Evolutionary conservation across 2,329 filamentous ascomycete species (phyloP).

Genomic region (Ilyonectria sp.): DNA sequence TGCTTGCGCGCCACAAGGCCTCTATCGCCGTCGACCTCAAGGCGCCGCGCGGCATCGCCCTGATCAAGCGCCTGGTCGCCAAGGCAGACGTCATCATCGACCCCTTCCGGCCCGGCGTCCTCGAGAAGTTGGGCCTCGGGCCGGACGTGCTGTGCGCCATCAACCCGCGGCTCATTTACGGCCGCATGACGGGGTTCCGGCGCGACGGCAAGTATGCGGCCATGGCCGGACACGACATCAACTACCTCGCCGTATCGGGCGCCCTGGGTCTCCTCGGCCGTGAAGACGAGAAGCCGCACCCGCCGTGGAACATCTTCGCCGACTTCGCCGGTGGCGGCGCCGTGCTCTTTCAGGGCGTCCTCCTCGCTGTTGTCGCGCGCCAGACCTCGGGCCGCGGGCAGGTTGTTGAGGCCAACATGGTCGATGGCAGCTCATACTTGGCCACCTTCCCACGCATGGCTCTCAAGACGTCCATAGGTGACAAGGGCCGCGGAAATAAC

Average conservation of each 20-base stretch:
- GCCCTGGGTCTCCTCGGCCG: constrained; percentile 84
- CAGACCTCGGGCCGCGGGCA: constrained; percentile 79
- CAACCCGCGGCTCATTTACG: constrained; percentile 86
- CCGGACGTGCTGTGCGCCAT: constrained; percentile 76
- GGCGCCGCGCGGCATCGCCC: constrained; percentile 70
- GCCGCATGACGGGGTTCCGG: constrained; percentile 90
- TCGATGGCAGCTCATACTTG: constrained; percentile 87
- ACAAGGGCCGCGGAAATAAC: constrained; percentile 79
- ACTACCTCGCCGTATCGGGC: constrained; percentile 92
- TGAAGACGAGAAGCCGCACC: constrained; percentile 77
- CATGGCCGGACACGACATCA: constrained; percentile 97
- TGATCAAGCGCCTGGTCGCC: constrained; percentile 76
- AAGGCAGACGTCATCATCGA: constrained; percentile 93
- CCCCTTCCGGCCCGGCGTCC: constrained; percentile 91
- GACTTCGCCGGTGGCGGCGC: constrained; percentile 94
- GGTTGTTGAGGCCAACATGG: constrained; percentile 97
- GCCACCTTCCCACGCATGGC: constrained; percentile 82
- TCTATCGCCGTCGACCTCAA: constrained; percentile 89
- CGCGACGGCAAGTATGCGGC: constrained; percentile 86
- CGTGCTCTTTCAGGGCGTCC: constrained; percentile 84
- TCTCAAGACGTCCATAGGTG: constrained; percentile 75
- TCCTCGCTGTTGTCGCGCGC: constrained; percentile 83
- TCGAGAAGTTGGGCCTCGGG: constrained; percentile 86
- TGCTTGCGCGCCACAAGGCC: constrained; percentile 84
- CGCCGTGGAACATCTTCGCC: constrained; percentile 87